Percentiles rank a stretch among this genome's conserved stretches.
Conservation (phyloP, 2,329 filamentous ascomycete genomes). For the Biscogniauxia marginata region DNA sequence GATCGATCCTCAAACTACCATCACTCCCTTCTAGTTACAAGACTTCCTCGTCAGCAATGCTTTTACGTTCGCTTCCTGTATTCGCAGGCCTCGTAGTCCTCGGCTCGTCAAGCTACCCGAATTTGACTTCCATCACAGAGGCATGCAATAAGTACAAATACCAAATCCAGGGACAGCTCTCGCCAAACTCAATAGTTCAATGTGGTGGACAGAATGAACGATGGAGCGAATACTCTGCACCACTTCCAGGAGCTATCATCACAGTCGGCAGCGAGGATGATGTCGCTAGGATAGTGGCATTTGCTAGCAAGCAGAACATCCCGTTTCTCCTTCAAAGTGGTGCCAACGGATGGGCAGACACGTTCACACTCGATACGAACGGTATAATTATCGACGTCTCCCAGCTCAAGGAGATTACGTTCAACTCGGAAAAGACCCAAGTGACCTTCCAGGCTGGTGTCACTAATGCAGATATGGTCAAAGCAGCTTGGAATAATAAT, state of each 20-base stretch:
- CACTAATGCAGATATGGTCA: slow-evolving; percentile 20
- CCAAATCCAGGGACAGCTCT: slow-evolving; percentile 1
- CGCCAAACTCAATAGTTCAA: slow-evolving; percentile 9
- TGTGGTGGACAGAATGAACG: slow-evolving; percentile 11
- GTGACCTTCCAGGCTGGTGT: slow-evolving; percentile 25
- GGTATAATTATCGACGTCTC: slow-evolving; percentile 25
- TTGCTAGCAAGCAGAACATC: slow-evolving; percentile 14
- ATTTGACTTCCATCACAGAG: too few relatives aligned
- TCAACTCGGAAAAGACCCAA: slow-evolving; percentile 21
- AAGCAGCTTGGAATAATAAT: slow-evolving; percentile 20
- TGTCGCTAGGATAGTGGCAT: slow-evolving; percentile 10
- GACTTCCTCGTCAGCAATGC: slow-evolving; percentile 4
- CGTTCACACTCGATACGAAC: slow-evolving; percentile 14
- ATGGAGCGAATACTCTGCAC: slow-evolving; percentile 20
- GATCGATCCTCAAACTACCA: too few relatives aligned
- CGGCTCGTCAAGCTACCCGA: slow-evolving; percentile 1
- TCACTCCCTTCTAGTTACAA: not conserved
- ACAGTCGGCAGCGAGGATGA: slow-evolving; percentile 15
- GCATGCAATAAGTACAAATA: too few relatives aligned
- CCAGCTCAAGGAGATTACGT: slow-evolving; percentile 19
- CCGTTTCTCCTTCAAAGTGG: slow-evolving; percentile 25
- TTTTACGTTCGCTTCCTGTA: not conserved
- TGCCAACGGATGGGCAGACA: slow-evolving; percentile 25
- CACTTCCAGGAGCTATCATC: slow-evolving; percentile 10
- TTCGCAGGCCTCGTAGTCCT: slow-evolving; percentile 8